Evolutionary conservation across 352 stramenopile species (phyloP), one percentile per base, ranked within the genome.

Genomic region (Phytophthora ohioensis): DNA sequence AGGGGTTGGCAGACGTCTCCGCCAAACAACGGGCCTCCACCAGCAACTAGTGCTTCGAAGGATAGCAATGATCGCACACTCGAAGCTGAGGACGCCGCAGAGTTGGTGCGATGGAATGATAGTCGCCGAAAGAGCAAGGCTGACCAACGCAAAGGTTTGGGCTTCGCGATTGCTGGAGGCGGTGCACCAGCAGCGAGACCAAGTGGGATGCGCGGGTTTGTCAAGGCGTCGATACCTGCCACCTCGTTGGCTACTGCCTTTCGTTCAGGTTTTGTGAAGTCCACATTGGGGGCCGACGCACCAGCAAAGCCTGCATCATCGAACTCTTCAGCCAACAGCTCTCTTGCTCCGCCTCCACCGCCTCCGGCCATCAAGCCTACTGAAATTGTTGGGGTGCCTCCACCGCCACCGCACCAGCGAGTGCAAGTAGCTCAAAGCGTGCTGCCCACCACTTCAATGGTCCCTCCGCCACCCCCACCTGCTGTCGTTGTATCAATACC

Each of bases 61-160:
- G 27, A 42, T 53, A 47, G 12, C 13, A 57, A 65, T 39, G 38
- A 45, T 55, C 35, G 17, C 36, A 17, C 5, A 36, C 45, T 83
- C 5, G 77, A 86, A 51, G 75, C 77, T 17, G 76, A 85, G 62
- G 80, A 93, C 48, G 73, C 71, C 13, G 65, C 62, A 32, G 87
- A 93, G 49, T 71, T 93, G 67, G 68, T 81, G 42, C 78, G 85
- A 17, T 94, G 82, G 82, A 81, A 78, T 17, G 70, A 80, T n/a
- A 88, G 54, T 48, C 75, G 75, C 9, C 73, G 71, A 7, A 93
- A 87, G 32, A 85, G 59, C 34, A 92, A 91, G 43, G 71, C 78
- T 12, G 86, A 91, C 2, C 80, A 87, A 64, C 81, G 87, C 5
- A 86, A 90, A 81, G 89, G 88, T 21, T 66, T 95, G 13, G 88